These are phyloP conservation scores for Tylopilus subfusipes DNA, from an alignment of 768 basidiomycete genomes.

Conservation along the genomic window DNA sequence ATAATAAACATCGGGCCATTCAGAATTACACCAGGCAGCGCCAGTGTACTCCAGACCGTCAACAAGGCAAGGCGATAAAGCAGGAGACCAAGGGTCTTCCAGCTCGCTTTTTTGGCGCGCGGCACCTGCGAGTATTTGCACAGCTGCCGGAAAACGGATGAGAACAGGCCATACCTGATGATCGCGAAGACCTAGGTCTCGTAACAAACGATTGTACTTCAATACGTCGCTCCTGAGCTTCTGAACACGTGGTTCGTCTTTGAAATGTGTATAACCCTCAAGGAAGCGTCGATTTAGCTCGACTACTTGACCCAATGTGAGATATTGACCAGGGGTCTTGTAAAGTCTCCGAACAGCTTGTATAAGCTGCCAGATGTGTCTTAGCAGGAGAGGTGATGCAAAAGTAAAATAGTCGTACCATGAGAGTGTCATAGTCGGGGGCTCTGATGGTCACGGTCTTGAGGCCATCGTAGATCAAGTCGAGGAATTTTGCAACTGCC, in stretches of 20 bases:
- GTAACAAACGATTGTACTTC: conserved; percentile 83
- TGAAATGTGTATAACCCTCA: conserved; percentile 89
- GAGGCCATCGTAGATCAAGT: conserved; percentile 87
- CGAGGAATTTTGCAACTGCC: conserved; percentile 84
- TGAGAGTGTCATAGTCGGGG: conserved; percentile 96
- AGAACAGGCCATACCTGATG: conserved; percentile 62
- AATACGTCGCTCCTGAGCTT: conserved; percentile 76
- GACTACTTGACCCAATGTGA: conserved; percentile 93
- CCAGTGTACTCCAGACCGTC: conserved; percentile 75
- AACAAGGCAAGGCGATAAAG: conserved; percentile 79
- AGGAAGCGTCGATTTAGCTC: conserved; percentile 91
- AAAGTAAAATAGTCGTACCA: conserved; percentile 54
- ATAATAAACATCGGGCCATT: conserved; percentile 93
- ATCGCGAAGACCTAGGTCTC: conserved; percentile 89
- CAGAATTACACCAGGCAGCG: conserved; percentile 85
- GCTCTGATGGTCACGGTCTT: conserved; percentile 96
- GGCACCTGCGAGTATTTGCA: conserved; percentile 58
- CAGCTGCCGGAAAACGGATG: neutral
- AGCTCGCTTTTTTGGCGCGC: conserved; percentile 76
- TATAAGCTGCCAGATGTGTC: conserved; percentile 58
- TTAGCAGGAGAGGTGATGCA: neutral
- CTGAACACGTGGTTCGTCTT: conserved; percentile 86
- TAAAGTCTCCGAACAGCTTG: conserved; percentile 94
- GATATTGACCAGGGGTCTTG: conserved; percentile 89
- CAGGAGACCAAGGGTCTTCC: conserved; percentile 83